Evolutionary conservation across 139 green algal species (phyloP), one percentile per base, ranked within the genome.

Genomic region (Haematococcus sp.): DNA sequence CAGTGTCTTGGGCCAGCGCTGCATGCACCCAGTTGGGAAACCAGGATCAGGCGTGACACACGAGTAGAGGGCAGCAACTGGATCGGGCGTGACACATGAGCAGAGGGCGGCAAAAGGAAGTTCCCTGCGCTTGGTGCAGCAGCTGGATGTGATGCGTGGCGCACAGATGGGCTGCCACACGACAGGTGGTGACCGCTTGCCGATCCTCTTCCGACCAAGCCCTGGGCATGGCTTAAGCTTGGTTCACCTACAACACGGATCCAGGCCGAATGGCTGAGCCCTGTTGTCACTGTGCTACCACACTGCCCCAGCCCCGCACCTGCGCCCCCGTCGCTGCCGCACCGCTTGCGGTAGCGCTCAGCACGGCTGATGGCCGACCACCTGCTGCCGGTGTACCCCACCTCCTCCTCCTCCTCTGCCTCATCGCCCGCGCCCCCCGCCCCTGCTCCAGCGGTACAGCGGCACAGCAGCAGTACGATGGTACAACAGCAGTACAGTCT

Each of bases 271-370:
- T n/a, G n/a, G n/a, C n/a, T n/a, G n/a, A n/a, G n/a, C n/a, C n/a
- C n/a, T n/a, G n/a, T n/a, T n/a, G n/a, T n/a, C n/a, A n/a, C n/a
- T n/a, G n/a, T n/a, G n/a, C n/a, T 49, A 49, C 40, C 40, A 49
- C 11, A 11, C 40, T 11, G 40, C 40, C 40, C 40, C 7, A 19
- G 40, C 40, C 7, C 40, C 40, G 11, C 40, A 30, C 63, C 44
- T 15, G 71, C 60, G 2, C 22, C 60, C 63, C 85, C 85, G 13
- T 88, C 81, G 16, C 87, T 87, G 2, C 78, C 77, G 43, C 82
- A 83, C 25, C 91, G 87, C 78, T 91, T 87, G 27, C 83, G 74
- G 85, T 97, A 97, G 43, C 92, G 80, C 69, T 92, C 83, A 9
- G 70, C 61, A 0, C 92, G 82, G 30, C 43, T 83, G 28, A 97